phyloP scores from a whole-genome alignment of 2,329 filamentous ascomycete genomes.

The Colletotrichum orchidophilum region DNA sequence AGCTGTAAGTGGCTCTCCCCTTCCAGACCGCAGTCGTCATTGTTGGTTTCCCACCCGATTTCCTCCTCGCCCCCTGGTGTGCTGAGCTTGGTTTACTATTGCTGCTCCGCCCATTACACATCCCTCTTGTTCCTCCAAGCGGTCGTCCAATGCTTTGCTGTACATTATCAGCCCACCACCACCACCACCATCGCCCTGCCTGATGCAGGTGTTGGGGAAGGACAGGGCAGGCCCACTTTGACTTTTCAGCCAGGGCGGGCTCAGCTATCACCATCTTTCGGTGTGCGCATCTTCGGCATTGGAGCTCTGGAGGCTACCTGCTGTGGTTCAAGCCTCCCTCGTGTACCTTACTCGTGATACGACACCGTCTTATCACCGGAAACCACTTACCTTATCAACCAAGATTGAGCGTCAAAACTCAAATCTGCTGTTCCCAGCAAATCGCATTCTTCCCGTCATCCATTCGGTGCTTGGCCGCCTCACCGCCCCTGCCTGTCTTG shows the following conservation, averaged over 20 bases:
- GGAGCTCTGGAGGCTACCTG: conserved; percentile 1
- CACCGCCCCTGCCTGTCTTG: conserved; percentile 5
- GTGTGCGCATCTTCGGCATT: neutral
- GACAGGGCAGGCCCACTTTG: conserved; percentile 10
- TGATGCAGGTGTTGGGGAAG: conserved; percentile 6
- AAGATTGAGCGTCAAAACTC: conserved; percentile 11
- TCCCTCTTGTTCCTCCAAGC: conserved; percentile 1
- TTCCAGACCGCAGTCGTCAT: conserved; percentile 11
- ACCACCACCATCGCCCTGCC: neutral
- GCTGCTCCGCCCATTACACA: neutral
- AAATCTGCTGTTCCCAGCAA: conserved; percentile 6
- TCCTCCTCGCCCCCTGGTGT: neutral
- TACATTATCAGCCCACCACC: conserved; percentile 29
- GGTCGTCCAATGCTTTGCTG: conserved; percentile 21
- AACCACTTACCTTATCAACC: neutral
- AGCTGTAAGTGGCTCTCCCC: conserved; percentile 28
- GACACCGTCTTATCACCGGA: conserved; percentile 17
- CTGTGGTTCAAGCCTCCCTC: conserved; percentile 10
- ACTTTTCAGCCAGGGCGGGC: neutral
- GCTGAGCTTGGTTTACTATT: neutral
- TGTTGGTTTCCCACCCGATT: neutral
- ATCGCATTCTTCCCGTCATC: neutral
- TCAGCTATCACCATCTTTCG: conserved; percentile 16
- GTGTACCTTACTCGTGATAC: conserved; percentile 22
- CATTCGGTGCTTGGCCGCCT: neutral